Base-by-base conservation (phyloP, 2,329 filamentous ascomycete species). In the Penicillium hesseltinei region DNA sequence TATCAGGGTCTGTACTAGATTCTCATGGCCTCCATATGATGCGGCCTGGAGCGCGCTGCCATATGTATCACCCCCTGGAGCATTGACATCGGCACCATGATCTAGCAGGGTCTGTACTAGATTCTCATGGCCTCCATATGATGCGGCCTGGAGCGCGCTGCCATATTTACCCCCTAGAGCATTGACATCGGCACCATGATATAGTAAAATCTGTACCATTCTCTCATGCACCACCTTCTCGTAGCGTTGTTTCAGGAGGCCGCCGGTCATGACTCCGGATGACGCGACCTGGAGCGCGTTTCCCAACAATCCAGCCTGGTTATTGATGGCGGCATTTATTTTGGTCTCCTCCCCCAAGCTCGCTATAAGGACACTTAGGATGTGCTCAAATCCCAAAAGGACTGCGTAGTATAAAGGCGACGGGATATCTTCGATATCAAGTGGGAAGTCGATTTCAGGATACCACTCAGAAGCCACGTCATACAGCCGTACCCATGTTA, bases 351-450 rank as follows among this genome's bases (percentile, higher is more conserved):
- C 13, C n/a, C 17, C 5, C 3, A 0, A 19, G n/a, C 25, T 15
- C 3, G 23, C 4, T 31, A 58, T 25, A 8, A 61, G 27, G 6
- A 7, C 29, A 9, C 19, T 21, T 4, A 58, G 2, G 5, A 51
- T 15, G 4, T 8, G 8, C 43, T 51, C 56, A 13, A 58, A 7
- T 10, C 58, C 56, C 10, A 59, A 35, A 8, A 59, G 36, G 9
- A 40, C 19, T 19, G 59, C 40, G n/a, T 61, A 59, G 33, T 59
- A 61, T 19, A 59, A 3, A 25, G 48, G 42, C n/a, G 11, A 27
- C 17, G 36, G 17, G n/a, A 52, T 52, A 21, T 38, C 23, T 23
- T 33, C 6, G n/a, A 29, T 8, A 39, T 13, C 38, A 38, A 45
- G 29, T 0, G 9, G 3, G 7, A 31, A 39, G 6, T 42, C 2